These are phyloP conservation scores for Leishmania turanica DNA, from an alignment of 208 protist genomes.

Conservation along the genomic window DNA sequence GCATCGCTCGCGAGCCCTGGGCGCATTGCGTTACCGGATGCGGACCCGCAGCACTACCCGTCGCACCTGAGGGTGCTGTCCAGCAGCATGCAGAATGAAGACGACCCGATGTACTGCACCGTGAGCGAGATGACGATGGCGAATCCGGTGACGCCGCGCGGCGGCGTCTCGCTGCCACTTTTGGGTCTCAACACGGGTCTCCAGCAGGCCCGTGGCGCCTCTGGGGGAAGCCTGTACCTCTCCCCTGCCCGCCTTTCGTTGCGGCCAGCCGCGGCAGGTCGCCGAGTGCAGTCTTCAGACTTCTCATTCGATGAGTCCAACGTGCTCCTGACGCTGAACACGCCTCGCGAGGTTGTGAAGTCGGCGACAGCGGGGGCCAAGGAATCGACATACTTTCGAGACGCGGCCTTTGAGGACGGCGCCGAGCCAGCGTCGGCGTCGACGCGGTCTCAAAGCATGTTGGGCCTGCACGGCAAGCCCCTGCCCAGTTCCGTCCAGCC, in stretches of 20 bases:
- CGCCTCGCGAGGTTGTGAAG: conserved; percentile 9
- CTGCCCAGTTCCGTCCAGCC: neutral
- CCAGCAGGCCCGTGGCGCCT: neutral
- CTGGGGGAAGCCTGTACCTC: neutral
- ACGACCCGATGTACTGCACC: conserved; percentile 25
- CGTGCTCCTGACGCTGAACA: conserved; percentile 8
- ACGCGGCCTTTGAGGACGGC: neutral
- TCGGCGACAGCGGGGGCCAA: neutral
- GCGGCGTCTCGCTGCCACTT: conserved; percentile 1
- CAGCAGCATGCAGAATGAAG: conserved; percentile 19
- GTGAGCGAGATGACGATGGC: conserved; percentile 39
- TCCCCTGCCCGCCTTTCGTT: neutral
- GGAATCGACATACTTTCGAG: neutral
- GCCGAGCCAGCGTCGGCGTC: neutral
- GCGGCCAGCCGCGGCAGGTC: neutral
- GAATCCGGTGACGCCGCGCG: conserved; percentile 14
- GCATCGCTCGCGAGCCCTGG: neutral
- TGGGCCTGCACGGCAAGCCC: neutral
- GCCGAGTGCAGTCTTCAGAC: conserved; percentile 16
- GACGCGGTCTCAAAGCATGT: neutral
- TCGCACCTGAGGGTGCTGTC: conserved; percentile 12
- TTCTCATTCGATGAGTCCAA: conserved; percentile 26
- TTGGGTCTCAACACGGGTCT: neutral
- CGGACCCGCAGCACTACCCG: conserved; percentile 18
- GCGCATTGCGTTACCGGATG: neutral